These are phyloP conservation scores for Aegilops tauschii DNA, from an alignment of 176 grass and related monocot genomes.

Conservation along the genomic window DNA sequence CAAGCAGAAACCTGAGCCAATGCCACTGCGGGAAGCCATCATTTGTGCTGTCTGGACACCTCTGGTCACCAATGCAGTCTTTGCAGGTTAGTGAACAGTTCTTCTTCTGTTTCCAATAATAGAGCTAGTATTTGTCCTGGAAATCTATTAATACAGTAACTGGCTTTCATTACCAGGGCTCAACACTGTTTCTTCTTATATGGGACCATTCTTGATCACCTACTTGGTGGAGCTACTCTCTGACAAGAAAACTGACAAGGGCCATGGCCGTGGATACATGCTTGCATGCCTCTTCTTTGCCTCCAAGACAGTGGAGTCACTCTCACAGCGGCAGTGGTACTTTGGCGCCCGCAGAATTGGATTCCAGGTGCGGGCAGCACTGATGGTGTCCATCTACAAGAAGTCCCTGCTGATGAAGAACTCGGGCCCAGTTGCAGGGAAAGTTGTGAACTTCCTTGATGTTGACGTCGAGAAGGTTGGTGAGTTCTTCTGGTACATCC, in stretches of 20 bases:
- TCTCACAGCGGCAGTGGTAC: slow-evolving; percentile 89
- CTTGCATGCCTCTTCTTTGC: slow-evolving; percentile 69
- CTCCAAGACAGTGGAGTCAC: slow-evolving; percentile 80
- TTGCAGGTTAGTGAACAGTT: slow-evolving; percentile 54
- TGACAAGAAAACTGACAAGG: slow-evolving; percentile 31
- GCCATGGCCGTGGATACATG: slow-evolving; percentile 43
- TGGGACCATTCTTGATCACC: slow-evolving; percentile 76
- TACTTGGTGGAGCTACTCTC: slow-evolving; percentile 81
- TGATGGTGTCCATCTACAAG: slow-evolving; percentile 74
- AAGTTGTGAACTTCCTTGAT: slow-evolving; percentile 76
- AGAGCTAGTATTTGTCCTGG: slow-evolving; percentile 3
- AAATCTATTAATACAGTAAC: background rate
- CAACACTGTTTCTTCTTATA: slow-evolving; percentile 72
- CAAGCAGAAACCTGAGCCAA: slow-evolving; percentile 48
- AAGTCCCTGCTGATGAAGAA: slow-evolving; percentile 69
- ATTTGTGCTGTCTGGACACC: slow-evolving; percentile 61
- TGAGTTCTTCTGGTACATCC: slow-evolving; percentile 88
- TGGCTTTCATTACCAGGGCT: slow-evolving; percentile 47
- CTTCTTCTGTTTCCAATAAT: background rate
- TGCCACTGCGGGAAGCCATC: slow-evolving; percentile 49
- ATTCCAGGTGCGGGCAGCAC: slow-evolving; percentile 55
- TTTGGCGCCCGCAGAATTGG: slow-evolving; percentile 80
- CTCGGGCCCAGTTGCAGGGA: slow-evolving; percentile 46
- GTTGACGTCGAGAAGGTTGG: slow-evolving; percentile 77
- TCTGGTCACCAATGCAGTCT: slow-evolving; percentile 63